Evolutionary conservation across 1,284 basidiomycete species (phyloP).

Genomic region (Jaminaea rosea): DNA sequence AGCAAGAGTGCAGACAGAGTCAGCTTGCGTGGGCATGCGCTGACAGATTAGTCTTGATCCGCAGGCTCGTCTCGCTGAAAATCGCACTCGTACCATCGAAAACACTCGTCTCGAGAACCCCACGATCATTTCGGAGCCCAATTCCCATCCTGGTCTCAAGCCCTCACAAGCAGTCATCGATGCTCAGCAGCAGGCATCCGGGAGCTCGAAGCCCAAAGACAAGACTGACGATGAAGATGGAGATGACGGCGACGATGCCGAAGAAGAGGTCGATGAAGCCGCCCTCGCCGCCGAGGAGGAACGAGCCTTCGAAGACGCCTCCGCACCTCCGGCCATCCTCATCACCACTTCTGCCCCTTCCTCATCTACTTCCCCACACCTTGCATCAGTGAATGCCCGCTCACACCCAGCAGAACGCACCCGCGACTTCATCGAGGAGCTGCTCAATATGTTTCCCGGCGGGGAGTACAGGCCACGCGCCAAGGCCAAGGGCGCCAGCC

Average conservation of each 20-base stretch:
- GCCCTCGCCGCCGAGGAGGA: slow-evolving; percentile 19
- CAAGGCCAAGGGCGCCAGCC: slow-evolving; percentile 84
- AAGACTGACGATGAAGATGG: slow-evolving; percentile 24
- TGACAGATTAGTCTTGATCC: background rate
- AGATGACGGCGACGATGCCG: slow-evolving; percentile 37
- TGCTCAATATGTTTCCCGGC: slow-evolving; percentile 85
- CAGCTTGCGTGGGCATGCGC: background rate
- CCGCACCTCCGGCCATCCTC: slow-evolving; percentile 34
- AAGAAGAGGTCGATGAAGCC: slow-evolving; percentile 16
- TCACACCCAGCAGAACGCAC: slow-evolving; percentile 48
- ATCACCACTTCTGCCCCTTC: slow-evolving; percentile 44
- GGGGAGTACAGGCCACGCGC: slow-evolving; percentile 83
- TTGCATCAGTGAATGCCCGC: slow-evolving; percentile 54
- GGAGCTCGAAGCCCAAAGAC: slow-evolving; percentile 6
- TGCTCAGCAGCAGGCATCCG: background rate
- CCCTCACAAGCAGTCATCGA: slow-evolving; percentile 4
- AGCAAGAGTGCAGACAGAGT: background rate
- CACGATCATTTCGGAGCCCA: slow-evolving; percentile 54
- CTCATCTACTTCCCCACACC: slow-evolving; percentile 32
- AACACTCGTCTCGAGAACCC: slow-evolving; percentile 85
- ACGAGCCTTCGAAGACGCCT: slow-evolving; percentile 31
- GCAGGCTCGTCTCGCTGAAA: slow-evolving; percentile 70
- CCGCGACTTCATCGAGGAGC: slow-evolving; percentile 63
- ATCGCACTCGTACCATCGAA: slow-evolving; percentile 83
- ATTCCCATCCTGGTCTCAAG: slow-evolving; percentile 47